Evolutionary conservation across 495 filamentous ascomycete genomes (phyloP), one percentile per base, ranked within the genome.

Genomic region (Pyronema domesticum): DNA sequence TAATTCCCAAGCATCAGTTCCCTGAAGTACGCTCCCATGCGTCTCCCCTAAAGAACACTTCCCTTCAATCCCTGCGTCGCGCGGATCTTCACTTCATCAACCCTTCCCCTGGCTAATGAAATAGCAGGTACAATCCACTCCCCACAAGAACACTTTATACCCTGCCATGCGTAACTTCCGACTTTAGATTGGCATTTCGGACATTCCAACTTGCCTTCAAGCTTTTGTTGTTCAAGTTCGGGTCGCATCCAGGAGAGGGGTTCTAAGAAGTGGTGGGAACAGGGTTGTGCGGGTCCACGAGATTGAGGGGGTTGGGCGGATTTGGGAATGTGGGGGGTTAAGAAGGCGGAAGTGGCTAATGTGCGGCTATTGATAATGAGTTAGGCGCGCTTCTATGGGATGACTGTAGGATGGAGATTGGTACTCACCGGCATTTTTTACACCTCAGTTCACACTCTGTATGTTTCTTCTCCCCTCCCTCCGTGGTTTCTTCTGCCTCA

Each of bases 141-240:
- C 37, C 81, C 80, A 68, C 91, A 96, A 58, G 81, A 94, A 70
- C 91, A 98, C 68, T 78, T 81, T 72, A 95, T 79, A 53, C 93
- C 91, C 64, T 93, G 84, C 89, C 93, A 98, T 33, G 88, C 83
- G 61, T 95, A 95, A 57, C 89, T 81, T 42, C 93, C 91, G 18
- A 96, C 78, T 46, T 87, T 85, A 15, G 81, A 77, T 43, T 71
- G 69, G 63, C 91, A 95, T 58, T 81, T 83, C 30, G 89, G 86
- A 64, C 89, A 95, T 40, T 80, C 80, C 40, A 98, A 67, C 30
- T 87, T 80, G 7, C 89, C 89, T 9, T 86, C 81, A 14, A 95
- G 70, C 40, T 80, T 78, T 23, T 84, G 84, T 53, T 80, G 76
- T 46, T 83, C 81, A 11, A 96, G 76, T 58, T 79, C 80, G 0